Evolutionary conservation across 139 green algal genomes (phyloP), one percentile per base, ranked within the genome.

Genomic region (Nannochloris sp.): DNA sequence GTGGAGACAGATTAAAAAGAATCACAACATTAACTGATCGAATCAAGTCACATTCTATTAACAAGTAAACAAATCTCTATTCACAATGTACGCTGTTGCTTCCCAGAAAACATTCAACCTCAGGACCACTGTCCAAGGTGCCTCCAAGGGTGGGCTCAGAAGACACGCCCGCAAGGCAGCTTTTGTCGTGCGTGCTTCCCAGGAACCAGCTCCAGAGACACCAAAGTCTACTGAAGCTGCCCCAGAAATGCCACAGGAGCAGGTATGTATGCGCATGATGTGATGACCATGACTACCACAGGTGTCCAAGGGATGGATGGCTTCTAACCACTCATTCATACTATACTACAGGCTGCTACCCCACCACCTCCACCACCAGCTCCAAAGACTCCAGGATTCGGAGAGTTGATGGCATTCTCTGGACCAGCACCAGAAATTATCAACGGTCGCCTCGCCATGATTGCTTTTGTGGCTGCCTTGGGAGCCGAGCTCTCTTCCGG

Each of bases 401-500:
- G 57, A 16, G 67, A 81, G 15, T 44, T 81, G 15, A 81, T 83
- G 68, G 72, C 72, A 7, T 83, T 83, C 68, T 56, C 50, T 31
- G 78, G 78, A 23, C 64, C 67, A 23, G 73, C 68, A n/a, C 79
- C 79, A 46, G 79, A 86, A 65, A 62, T 84, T 16, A 70, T 82
- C 19, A 87, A 87, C 53, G 74, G 74, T 21, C 69, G 80, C 29
- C 31, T 86, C 21, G 69, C 75, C 27, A 87, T 87, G 80, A 23
- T 81, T 18, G 79, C 56, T 14, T 78, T 87, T 53, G 66, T 79
- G 7, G 75, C 71, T 9, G 68, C 70, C 4, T 46, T 68, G 10
- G 67, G 56, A 40, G 72, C 68, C 1, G 80, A 87, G 68, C 24
- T 75, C 34, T 60, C 53, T 16, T 65, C 29, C 27, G 48, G 55